Evolutionary conservation across 1,139 yeast species (phyloP).

Genomic region (Nakaseomyces glabratus): DNA sequence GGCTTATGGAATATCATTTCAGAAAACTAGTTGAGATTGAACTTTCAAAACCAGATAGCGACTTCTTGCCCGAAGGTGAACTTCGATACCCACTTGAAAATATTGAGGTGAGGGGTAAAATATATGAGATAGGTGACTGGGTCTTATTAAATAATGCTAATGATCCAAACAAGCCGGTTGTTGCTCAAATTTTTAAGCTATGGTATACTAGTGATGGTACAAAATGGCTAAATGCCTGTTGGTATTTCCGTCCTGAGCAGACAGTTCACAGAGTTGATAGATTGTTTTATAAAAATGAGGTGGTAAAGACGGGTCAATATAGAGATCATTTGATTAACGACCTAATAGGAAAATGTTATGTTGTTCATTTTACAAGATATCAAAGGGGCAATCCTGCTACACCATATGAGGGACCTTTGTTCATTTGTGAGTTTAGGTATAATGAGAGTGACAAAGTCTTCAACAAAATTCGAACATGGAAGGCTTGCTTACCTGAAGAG

Average conservation of each 20-base stretch:
- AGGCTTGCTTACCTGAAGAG: conserved; percentile 96
- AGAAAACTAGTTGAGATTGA: conserved; percentile 58
- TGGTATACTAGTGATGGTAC: conserved; percentile 82
- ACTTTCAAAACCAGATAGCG: conserved; percentile 71
- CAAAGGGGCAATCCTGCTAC: conserved; percentile 92
- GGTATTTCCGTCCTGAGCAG: conserved; percentile 97
- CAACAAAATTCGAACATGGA: conserved; percentile 95
- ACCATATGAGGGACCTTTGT: conserved; percentile 73
- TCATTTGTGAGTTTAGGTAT: conserved; percentile 90
- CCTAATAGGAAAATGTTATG: conserved; percentile 87
- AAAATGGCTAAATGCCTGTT: conserved; percentile 85
- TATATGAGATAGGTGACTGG: conserved; percentile 91
- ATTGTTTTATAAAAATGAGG: conserved; percentile 85
- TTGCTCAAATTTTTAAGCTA: conserved; percentile 85
- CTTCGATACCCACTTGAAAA: conserved; percentile 71
- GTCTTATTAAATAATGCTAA: conserved; percentile 77
- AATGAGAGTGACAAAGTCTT: conserved; percentile 84
- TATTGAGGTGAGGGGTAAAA: conserved; percentile 60
- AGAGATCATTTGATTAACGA: conserved; percentile 86
- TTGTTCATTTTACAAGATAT: conserved; percentile 85
- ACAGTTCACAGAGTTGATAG: conserved; percentile 90
- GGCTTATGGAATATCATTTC: conserved; percentile 53
- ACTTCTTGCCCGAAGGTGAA: conserved; percentile 59
- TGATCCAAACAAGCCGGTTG: conserved; percentile 79
- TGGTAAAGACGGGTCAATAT: conserved; percentile 92